phyloP scores from a whole-genome alignment of 352 stramenopile species.

The Pythium chondricola region DNA sequence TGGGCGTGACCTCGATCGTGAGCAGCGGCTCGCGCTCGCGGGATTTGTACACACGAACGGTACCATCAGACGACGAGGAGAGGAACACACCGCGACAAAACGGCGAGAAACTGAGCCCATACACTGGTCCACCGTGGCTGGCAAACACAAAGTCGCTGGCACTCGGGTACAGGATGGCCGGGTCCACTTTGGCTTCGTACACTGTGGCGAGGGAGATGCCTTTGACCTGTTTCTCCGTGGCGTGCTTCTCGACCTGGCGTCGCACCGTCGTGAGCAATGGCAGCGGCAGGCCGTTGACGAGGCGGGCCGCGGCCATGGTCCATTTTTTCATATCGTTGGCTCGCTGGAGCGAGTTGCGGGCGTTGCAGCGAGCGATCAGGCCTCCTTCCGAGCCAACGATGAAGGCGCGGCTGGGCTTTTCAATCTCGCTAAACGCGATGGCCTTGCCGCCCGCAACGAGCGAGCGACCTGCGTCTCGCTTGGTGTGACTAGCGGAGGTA shows the following conservation, averaged over 20 bases:
- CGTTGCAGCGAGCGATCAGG: conserved; percentile 54
- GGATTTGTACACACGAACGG: conserved; percentile 66
- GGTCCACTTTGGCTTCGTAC: conserved; percentile 70
- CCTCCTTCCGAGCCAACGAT: conserved; percentile 74
- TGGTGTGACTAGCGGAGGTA: background rate
- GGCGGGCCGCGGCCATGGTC: conserved; percentile 51
- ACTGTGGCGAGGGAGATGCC: conserved; percentile 65
- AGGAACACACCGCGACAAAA: conserved; percentile 82
- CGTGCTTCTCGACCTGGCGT: conserved; percentile 62
- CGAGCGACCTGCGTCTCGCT: conserved; percentile 1
- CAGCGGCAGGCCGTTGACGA: conserved; percentile 51
- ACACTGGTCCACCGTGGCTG: conserved; percentile 65
- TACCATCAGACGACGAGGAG: conserved; percentile 73
- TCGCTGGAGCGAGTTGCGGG: conserved; percentile 41
- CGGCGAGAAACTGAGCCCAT: conserved; percentile 73
- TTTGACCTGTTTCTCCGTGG: conserved; percentile 50
- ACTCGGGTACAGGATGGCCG: conserved; percentile 45
- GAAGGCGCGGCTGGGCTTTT: conserved; percentile 71
- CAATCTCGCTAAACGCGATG: conserved; percentile 50
- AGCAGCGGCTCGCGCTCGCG: conserved; percentile 55
- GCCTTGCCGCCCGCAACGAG: conserved; percentile 56
- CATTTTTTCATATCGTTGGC: conserved; percentile 72
- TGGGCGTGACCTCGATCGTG: conserved; percentile 57
- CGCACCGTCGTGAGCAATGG: conserved; percentile 38
- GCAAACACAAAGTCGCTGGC: conserved; percentile 78